Evolutionary conservation across 176 grass and related monocot genomes (phyloP), one percentile per base, ranked within the genome.

Genomic region (Triticum turgidum): DNA sequence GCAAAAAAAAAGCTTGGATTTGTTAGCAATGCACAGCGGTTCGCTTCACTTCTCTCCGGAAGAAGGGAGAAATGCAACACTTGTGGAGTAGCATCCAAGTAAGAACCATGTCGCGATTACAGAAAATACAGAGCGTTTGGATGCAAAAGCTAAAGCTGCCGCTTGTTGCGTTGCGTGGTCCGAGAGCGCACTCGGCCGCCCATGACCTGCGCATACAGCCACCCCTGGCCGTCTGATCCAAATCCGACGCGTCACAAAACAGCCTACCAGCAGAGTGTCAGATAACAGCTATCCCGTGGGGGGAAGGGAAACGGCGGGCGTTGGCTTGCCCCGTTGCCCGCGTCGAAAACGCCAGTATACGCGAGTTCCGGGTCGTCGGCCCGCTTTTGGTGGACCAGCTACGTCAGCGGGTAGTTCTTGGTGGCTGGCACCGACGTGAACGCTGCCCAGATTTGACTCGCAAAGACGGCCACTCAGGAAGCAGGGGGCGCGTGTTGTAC

Each of bases 31-130:
- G 56, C 56, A 9, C 7, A 21, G 6, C 7, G 18, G 56, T 21
- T 59, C 3, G 7, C 20, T 7, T 21, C 56, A 2, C 29, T 18
- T 72, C 39, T 41, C 5, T 3, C 6, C 6, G 6, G 12, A 24
- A 45, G 11, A 73, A 20, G 7, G 21, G 30, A 37, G 32, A 12
- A 68, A 41, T 41, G 14, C 25, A 29, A 11, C 24, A 7, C 45
- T 1, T 44, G 6, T 65, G 5, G 71, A 83, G 86, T 78, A 78
- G 35, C 49, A 88, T 88, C 61, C 80, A 83, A 83, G 73, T 27
- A 83, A 88, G 49, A 21, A 45, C 49, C 3, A 22, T 7, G 22
- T 0, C 7, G 1, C 1, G 29, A 78, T 61, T 41, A 5, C 0
- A 6, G 5, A 83, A 35, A 10, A 10, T 0, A 3, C 1, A 3